Percentiles rank a stretch among this genome's conserved stretches.
Conservation (phyloP, 129 eudicot species). For the Scalesia atractyloides region DNA sequence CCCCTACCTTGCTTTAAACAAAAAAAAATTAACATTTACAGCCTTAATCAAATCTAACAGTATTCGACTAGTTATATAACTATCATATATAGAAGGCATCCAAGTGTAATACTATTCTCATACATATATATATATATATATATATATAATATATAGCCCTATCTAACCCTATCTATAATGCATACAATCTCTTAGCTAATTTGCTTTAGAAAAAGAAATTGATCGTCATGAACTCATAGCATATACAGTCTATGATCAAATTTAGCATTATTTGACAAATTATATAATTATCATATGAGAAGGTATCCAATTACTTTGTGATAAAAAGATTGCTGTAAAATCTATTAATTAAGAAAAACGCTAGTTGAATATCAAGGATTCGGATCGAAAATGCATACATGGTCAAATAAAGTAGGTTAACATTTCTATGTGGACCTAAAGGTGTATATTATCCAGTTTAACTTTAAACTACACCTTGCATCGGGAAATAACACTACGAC, state of each 20-base stretch:
- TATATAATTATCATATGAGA: no score
- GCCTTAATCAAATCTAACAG: not conserved
- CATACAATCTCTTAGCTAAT: not conserved
- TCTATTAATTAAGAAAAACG: not conserved
- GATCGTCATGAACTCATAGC: not conserved
- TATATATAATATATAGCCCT: no score
- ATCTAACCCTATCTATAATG: not conserved
- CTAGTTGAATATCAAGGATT: not conserved
- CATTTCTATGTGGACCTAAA: not conserved
- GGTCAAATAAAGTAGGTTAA: not conserved
- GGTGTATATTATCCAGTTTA: slow-evolving; percentile 10
- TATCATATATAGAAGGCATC: no score
- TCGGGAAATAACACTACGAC: slow-evolving; percentile 10
- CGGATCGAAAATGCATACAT: not conserved
- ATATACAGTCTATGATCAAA: not conserved
- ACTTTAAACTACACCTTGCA: slow-evolving; percentile 7
- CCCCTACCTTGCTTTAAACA: not conserved
- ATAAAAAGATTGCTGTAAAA: not conserved
- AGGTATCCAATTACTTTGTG: not conserved
- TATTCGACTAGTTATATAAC: no score
- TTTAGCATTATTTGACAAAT: not conserved
- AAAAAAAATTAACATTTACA: not conserved
- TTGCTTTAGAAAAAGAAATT: not conserved
- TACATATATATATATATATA: no score
- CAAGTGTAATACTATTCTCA: no score